phyloP scores from a whole-genome alignment of 768 basidiomycete species.

The Mycena venus region DNA sequence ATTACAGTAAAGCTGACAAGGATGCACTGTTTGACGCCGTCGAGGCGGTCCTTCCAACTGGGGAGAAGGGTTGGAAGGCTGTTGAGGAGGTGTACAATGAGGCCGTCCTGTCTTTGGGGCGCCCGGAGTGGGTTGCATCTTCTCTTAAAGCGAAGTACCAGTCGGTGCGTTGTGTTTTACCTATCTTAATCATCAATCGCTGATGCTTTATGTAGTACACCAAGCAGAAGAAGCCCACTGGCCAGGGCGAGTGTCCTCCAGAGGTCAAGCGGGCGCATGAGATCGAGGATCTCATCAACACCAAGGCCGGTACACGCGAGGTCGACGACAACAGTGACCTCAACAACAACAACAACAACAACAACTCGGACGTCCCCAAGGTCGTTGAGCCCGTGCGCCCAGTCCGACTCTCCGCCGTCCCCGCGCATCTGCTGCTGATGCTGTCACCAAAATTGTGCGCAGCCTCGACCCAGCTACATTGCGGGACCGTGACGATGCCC shows the following conservation, averaged over 20 bases:
- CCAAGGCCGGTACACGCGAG: neutral
- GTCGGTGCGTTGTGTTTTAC: neutral
- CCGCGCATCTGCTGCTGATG: too few relatives aligned
- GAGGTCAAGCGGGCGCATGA: neutral
- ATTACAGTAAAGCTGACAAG: neutral
- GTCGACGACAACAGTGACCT: neutral
- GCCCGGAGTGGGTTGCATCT: neutral
- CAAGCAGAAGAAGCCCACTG: neutral
- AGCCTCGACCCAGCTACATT: too few relatives aligned
- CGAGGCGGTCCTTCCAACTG: neutral
- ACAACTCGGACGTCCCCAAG: too few relatives aligned
- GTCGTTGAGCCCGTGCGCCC: too few relatives aligned
- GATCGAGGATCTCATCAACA: neutral
- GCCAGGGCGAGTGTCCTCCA: neutral
- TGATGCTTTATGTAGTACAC: neutral
- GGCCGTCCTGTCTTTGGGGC: neutral
- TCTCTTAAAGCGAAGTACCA: neutral
- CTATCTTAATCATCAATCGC: neutral
- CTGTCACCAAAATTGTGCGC: too few relatives aligned
- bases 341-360: too few relatives aligned
- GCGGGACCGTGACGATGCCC: neutral
- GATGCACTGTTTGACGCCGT: neutral
- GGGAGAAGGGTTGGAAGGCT: neutral
- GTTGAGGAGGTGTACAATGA: neutral
- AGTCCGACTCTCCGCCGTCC: too few relatives aligned